These are phyloP conservation scores for Erysimum pusillum DNA, from an alignment of 441 rosid species.

Conservation along the genomic window DNA sequence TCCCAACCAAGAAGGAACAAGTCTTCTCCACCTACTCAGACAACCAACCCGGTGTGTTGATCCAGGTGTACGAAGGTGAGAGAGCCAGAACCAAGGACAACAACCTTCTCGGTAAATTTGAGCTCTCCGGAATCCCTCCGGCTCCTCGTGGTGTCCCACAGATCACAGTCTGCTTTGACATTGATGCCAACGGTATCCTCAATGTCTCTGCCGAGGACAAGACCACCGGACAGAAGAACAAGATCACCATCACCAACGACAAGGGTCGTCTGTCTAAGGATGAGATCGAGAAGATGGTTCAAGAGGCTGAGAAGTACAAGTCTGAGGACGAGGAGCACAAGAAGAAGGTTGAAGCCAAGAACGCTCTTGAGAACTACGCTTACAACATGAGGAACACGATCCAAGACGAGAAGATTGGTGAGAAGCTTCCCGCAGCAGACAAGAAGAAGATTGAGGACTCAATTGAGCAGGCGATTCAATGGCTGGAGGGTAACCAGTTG, in stretches of 20 bases:
- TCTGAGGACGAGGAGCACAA: slow-evolving; percentile 69
- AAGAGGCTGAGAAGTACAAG: slow-evolving; percentile 75
- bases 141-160: slow-evolving; percentile 72
- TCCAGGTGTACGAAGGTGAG: slow-evolving; percentile 74
- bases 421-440: slow-evolving; percentile 54
- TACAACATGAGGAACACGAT: slow-evolving; percentile 72
- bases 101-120: slow-evolving; percentile 70
- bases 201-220: slow-evolving; percentile 77
- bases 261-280: slow-evolving; percentile 74
- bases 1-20: slow-evolving; percentile 68
- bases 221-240: slow-evolving; percentile 69
- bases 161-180: slow-evolving; percentile 68
- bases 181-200: slow-evolving; percentile 70
- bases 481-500: slow-evolving; percentile 67
- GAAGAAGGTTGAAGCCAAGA: slow-evolving; percentile 67
- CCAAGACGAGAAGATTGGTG: slow-evolving; percentile 64
- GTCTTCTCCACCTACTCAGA: slow-evolving; percentile 69
- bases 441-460: slow-evolving; percentile 69
- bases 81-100: slow-evolving; percentile 70
- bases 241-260: slow-evolving; percentile 74
- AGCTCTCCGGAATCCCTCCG: slow-evolving; percentile 68
- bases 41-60: slow-evolving; percentile 68
- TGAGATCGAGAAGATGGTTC: slow-evolving; percentile 70
- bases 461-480: slow-evolving; percentile 55
- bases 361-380: slow-evolving; percentile 66